Base-by-base conservation (phyloP, 176 grass and related monocot genomes). In the Aegilops longissima region DNA sequence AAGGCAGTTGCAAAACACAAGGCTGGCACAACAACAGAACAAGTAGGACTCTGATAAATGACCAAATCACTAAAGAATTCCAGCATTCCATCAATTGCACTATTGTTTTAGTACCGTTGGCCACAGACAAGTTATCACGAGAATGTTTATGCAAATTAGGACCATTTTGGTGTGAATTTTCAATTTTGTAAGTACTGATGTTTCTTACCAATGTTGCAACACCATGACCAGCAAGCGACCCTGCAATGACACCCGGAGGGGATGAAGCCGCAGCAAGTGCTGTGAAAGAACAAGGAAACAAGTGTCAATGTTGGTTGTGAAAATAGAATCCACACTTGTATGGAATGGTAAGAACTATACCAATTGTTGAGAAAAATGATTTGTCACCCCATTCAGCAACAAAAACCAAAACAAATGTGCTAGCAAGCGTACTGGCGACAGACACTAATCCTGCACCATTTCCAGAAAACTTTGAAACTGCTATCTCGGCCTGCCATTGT, bases 341-440 rank as follows among this genome's bases (percentile, higher is more conserved):
- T 40, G 75, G 76, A 24, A 40, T 9, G 5, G 21, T 76, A 70
- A 64, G 62, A 70, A 40, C 54, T 40, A 21, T 91, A 98, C 95
- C 95, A 84, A 98, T 90, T 51, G 97, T 98, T 59, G 97, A 98
- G 80, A 98, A 98, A 90, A 98, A 98, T 18, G 97, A 98, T 86
- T 96, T 98, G 81, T 98, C 97, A 73, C 97, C 97, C 97, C 97
- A 98, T 92, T 98, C 96, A 16, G 97, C 94, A 9, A 96, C 87
- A 91, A 98, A 98, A 93, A 98, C 94, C 89, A 98, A 90, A 49
- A 98, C 80, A 69, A 98, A 98, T 79, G 97, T 98, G 88, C 94
- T 98, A 64, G 95, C 61, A 63, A 91, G 81, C 66, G 94, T 98
- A 77, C 88, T 94, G 49, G 92, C 97, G 12, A 89, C 87, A 90